Evolutionary conservation across 352 stramenopile genomes (phyloP).

Genomic region (Phytophthora uliginosa): DNA sequence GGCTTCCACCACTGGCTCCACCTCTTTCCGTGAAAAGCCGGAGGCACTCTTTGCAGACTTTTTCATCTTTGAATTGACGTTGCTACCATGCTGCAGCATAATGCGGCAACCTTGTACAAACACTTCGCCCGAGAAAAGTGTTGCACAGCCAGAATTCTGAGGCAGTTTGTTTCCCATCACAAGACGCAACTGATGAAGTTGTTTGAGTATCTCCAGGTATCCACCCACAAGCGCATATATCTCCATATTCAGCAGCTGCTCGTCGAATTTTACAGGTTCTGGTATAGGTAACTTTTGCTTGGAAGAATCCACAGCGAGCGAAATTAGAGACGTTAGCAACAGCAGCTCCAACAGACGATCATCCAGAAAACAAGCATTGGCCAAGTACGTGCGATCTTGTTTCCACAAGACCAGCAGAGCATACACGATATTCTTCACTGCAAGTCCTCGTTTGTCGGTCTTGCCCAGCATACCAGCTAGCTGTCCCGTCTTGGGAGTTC

Average conservation of each 20-base stretch:
- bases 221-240: slow-evolving; percentile 51
- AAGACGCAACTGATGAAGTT: slow-evolving; percentile 62
- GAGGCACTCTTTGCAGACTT: slow-evolving; percentile 15
- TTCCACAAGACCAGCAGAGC: slow-evolving; percentile 66
- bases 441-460: slow-evolving; percentile 42
- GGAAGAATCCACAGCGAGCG: slow-evolving; percentile 37
- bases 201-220: slow-evolving; percentile 67
- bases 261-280: slow-evolving; percentile 31
- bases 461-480: slow-evolving; percentile 46
- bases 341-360: slow-evolving; percentile 59
- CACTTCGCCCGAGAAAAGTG: slow-evolving; percentile 73
- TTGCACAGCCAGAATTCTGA: slow-evolving; percentile 48
- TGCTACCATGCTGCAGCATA: slow-evolving; percentile 30
- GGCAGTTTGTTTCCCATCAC: slow-evolving; percentile 59
- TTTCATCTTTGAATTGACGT: slow-evolving; percentile 16
- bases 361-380: slow-evolving; percentile 42
- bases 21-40: slow-evolving; percentile 33
- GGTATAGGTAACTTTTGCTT: slow-evolving; percentile 28
- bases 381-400: slow-evolving; percentile 49
- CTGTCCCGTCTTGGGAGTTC: slow-evolving; percentile 38
- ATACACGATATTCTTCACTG: slow-evolving; percentile 65
- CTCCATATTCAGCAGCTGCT: slow-evolving; percentile 61
- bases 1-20: slow-evolving; percentile 34
- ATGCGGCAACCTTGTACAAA: slow-evolving; percentile 66
- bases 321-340: slow-evolving; percentile 67